Evolutionary conservation across 176 grass and related monocot species (phyloP).

Genomic region (Cenchrus fungigraminus): DNA sequence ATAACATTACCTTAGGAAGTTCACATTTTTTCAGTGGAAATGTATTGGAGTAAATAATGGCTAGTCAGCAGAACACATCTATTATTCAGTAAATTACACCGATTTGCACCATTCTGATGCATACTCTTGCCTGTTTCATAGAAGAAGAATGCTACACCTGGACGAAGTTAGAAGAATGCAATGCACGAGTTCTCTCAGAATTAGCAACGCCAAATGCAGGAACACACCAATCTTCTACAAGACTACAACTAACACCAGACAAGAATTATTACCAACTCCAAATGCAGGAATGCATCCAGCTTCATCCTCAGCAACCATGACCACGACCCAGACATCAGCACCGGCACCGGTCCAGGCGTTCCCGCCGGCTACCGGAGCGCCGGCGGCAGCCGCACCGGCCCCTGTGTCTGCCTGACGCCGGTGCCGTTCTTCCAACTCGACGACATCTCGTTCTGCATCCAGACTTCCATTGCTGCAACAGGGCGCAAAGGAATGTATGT

Average conservation of each 20-base stretch:
- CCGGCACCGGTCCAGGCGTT: conserved; percentile 3
- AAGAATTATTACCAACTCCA: conserved; percentile 14
- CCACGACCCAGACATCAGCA: conserved; percentile 5
- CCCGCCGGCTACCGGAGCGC: conserved; percentile 1
- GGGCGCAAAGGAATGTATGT: not conserved
- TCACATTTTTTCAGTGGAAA: not conserved
- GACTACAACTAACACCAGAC: not conserved
- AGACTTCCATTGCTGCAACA: conserved; percentile 62
- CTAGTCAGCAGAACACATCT: not conserved
- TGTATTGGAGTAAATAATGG: not conserved
- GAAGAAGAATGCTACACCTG: not conserved
- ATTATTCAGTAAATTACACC: not conserved
- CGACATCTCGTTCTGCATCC: conserved; percentile 49
- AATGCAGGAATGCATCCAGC: conserved; percentile 1
- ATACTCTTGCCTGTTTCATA: not conserved
- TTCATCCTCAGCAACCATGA: conserved; percentile 13
- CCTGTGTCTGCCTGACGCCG: not conserved
- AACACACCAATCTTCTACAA: not conserved
- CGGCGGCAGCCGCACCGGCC: conserved; percentile 40
- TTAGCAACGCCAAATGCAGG: not conserved
- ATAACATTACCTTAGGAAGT: not conserved
- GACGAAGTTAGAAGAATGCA: conserved; percentile 6
- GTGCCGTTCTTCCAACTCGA: conserved; percentile 32
- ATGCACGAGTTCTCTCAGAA: not conserved
- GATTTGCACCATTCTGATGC: not conserved